These are phyloP conservation scores for Fusarium sambucinum DNA, from an alignment of 2,329 filamentous ascomycete species.

Conservation along the genomic window DNA sequence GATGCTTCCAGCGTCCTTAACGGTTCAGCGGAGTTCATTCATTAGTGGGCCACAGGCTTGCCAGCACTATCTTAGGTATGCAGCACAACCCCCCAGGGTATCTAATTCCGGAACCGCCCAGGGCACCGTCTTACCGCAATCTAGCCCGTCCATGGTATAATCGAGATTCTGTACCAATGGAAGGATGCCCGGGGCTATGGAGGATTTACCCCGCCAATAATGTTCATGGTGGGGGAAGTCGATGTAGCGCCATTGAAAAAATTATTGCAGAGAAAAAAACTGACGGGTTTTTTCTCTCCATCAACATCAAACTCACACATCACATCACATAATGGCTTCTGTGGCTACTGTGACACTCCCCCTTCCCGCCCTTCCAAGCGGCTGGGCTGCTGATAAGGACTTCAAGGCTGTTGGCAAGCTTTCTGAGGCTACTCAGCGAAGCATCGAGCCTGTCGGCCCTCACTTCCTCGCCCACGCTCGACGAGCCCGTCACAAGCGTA, in stretches of 20 bases:
- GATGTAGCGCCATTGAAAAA: conserved; percentile 30
- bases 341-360: conserved; percentile 71
- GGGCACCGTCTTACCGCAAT: conserved; percentile 13
- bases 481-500: conserved; percentile 94
- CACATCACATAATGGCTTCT: conserved; percentile 68
- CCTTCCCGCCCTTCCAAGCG: conserved; percentile 80
- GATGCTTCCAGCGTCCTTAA: not conserved
- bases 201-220: conserved; percentile 45
- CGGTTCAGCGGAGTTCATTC: not conserved
- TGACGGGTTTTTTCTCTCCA: conserved; percentile 33
- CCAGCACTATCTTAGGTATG: too few species aligned
- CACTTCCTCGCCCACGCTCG: conserved; percentile 98
- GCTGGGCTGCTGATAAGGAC: conserved; percentile 89
- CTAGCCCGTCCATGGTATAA: too few species aligned
- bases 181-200: too few species aligned
- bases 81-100: too few species aligned
- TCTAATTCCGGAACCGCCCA: not conserved
- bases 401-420: conserved; percentile 87
- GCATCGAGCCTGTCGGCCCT: conserved; percentile 94
- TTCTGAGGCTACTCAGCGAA: conserved; percentile 82
- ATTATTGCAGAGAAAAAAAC: conserved; percentile 34
- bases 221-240: conserved; percentile 40
- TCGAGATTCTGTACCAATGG: not conserved
- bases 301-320: conserved; percentile 41
- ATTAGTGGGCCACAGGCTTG: too few species aligned